Evolutionary conservation across 805 yeast species (phyloP), one percentile per base, ranked within the genome.

Genomic region (Kodamaea fukazawae): DNA sequence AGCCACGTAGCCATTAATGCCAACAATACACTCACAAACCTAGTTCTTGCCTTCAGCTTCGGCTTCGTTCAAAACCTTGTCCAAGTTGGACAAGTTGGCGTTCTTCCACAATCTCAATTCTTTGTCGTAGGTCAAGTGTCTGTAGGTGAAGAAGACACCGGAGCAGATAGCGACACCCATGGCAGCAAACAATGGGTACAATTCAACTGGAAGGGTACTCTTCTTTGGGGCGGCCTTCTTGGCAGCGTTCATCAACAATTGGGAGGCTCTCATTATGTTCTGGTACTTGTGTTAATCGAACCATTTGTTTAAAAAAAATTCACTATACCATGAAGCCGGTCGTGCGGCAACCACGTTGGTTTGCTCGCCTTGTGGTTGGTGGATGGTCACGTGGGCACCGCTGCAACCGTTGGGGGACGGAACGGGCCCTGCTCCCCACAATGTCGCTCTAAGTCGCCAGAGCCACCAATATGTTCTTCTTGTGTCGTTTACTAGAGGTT

Each of bases 111-210:
- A 65, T 61, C 75, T 67, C 55, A 69, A 68, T 43, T 69, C 66
- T 48, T 53, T 48, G 57, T 69, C 73, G 55, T 67, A 56, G 42
- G 70, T 67, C 55, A 69, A 69, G 51, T 69, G 75, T 62, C 73
- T 67, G 64, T 69, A 69, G 45, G 75, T 69, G 65, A 69, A 69
- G 57, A 50, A 66, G 42, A 46, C 38, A 40, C 65, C 70, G 6
- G 73, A 67, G 26, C 41, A 48, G 44, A 61, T 40, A 18, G 75
- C 75, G 22, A 66, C 70, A 38, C 62, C 72, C 27, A 63, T 60
- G 40, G 72, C 71, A 44, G 69, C 72, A 44, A 69, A 69, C 55
- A 69, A 67, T 47, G 75, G 75, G 58, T 61, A 64, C 75, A 69
- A 62, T 54, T 69, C 75, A 29, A 67, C 63, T 18, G 75, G 75